Evolutionary conservation across 2,329 filamentous ascomycete genomes (phyloP).

Genomic region (Trichoderma sp.): DNA sequence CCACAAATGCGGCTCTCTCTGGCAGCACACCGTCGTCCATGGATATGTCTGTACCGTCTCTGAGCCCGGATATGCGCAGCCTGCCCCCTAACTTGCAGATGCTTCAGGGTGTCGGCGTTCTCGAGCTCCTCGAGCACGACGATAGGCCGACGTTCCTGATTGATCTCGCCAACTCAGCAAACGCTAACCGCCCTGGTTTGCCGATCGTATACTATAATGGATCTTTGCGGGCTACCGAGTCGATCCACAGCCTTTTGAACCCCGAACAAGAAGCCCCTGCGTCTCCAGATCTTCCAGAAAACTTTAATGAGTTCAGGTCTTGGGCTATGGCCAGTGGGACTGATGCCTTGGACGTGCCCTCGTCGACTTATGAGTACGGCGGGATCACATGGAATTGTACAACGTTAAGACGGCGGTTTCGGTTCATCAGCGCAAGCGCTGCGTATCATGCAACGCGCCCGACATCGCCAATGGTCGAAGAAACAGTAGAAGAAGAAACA

Average conservation of each 20-base stretch:
- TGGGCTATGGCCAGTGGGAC: constrained; percentile 66
- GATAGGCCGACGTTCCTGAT: constrained; percentile 76
- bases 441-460: constrained; percentile 42
- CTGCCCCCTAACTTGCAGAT: constrained; percentile 56
- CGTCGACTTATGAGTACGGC: constrained; percentile 63
- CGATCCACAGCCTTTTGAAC: constrained; percentile 60
- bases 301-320: constrained; percentile 67
- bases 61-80: constrained; percentile 56
- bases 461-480: constrained; percentile 41
- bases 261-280: constrained; percentile 51
- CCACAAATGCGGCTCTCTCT: constrained; percentile 52
- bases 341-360: constrained; percentile 56
- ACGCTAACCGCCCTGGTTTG: constrained; percentile 57
- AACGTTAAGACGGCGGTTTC: constrained; percentile 69
- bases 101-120: constrained; percentile 66
- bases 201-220: constrained; percentile 70
- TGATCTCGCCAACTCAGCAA: constrained; percentile 64
- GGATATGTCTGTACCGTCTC: constrained; percentile 54
- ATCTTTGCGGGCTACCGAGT: constrained; percentile 62
- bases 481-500: constrained; percentile 38
- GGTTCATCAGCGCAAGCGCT: constrained; percentile 65
- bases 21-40: constrained; percentile 59
- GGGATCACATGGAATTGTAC: constrained; percentile 71
- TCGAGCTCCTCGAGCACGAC: constrained; percentile 77
- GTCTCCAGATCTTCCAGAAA: constrained; percentile 38